phyloP scores from a whole-genome alignment of 352 stramenopile genomes.

The Saprolegnia parasitica region DNA sequence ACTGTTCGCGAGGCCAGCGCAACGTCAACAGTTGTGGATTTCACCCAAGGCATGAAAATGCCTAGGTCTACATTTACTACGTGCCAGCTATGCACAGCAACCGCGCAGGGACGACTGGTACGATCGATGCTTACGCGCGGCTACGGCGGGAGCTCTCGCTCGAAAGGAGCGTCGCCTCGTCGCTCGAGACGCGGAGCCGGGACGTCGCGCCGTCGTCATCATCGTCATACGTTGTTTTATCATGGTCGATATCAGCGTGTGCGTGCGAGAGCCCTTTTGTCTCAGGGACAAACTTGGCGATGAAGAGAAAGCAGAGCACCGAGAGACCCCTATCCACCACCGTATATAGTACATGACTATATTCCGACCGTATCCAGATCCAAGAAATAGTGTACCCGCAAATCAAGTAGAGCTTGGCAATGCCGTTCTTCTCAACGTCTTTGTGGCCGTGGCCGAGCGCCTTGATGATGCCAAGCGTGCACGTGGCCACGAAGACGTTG shows the following conservation, averaged over 20 bases:
- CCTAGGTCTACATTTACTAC: too few relatives aligned
- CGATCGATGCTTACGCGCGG: neutral
- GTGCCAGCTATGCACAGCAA: too few relatives aligned
- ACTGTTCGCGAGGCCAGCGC: too few relatives aligned
- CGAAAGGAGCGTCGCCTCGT: neutral
- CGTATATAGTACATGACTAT: too few relatives aligned
- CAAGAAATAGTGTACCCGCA: slow-evolving; percentile 32
- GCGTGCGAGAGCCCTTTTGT: slow-evolving; percentile 34
- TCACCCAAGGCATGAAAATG: too few relatives aligned
- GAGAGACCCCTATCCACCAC: slow-evolving; percentile 39
- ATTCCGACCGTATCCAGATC: neutral
- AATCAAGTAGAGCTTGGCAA: slow-evolving; percentile 83
- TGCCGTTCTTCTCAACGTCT: slow-evolving; percentile 71
- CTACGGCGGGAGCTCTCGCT: neutral
- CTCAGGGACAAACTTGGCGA: slow-evolving; percentile 52
- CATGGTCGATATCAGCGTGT: neutral
- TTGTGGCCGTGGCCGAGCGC: slow-evolving; percentile 51
- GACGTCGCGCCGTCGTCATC: neutral
- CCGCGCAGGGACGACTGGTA: too few relatives aligned
- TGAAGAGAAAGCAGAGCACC: slow-evolving; percentile 40
- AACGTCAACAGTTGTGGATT: too few relatives aligned
- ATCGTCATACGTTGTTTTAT: neutral
- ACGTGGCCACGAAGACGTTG: slow-evolving; percentile 77
- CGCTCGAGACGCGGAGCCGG: neutral
- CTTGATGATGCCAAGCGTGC: slow-evolving; percentile 72